Evolutionary conservation across 495 filamentous ascomycete species (phyloP).

Genomic region (Trichoderma parareesei): DNA sequence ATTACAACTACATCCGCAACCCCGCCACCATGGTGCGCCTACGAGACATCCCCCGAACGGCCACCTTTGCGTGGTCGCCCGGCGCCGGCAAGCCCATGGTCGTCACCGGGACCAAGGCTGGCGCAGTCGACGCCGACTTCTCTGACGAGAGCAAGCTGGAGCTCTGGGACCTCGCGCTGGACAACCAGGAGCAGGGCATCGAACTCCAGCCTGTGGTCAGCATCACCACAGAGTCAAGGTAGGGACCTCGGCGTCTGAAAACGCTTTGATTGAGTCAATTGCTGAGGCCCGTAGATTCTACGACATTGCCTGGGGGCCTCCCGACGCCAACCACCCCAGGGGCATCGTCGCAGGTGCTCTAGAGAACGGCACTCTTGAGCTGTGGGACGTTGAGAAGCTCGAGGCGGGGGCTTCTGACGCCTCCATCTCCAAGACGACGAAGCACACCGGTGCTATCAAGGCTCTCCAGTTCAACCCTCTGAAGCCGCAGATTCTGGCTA

Average conservation of each 20-base stretch:
- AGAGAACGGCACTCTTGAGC: slow-evolving; percentile 90
- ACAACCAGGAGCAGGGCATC: slow-evolving; percentile 59
- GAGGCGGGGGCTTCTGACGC: slow-evolving; percentile 61
- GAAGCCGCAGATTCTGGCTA: slow-evolving; percentile 83
- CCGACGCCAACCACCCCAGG: slow-evolving; percentile 61
- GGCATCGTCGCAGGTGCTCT: slow-evolving; percentile 92
- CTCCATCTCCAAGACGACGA: slow-evolving; percentile 77
- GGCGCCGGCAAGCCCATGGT: slow-evolving; percentile 66
- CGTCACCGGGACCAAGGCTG: slow-evolving; percentile 91
- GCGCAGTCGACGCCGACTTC: slow-evolving; percentile 93
- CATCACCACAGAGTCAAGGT: slow-evolving; percentile 86
- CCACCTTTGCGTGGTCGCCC: slow-evolving; percentile 94
- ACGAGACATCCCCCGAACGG: slow-evolving; percentile 90
- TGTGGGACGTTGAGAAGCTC: slow-evolving; percentile 92
- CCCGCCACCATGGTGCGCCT: slow-evolving; percentile 75
- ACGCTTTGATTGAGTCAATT: not conserved
- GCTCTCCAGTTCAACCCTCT: slow-evolving; percentile 97
- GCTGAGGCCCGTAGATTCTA: slow-evolving; percentile 62
- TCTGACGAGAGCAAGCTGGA: slow-evolving; percentile 95
- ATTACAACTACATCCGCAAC: slow-evolving; percentile 12
- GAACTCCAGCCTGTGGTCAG: slow-evolving; percentile 82
- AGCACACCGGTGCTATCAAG: slow-evolving; percentile 90
- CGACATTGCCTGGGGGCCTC: slow-evolving; percentile 87
- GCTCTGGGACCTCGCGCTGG: slow-evolving; percentile 86
- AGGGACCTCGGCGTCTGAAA: slow-evolving; percentile 18